Evolutionary conservation across 495 filamentous ascomycete species (phyloP).

Genomic region (Cercophora newfieldiana): DNA sequence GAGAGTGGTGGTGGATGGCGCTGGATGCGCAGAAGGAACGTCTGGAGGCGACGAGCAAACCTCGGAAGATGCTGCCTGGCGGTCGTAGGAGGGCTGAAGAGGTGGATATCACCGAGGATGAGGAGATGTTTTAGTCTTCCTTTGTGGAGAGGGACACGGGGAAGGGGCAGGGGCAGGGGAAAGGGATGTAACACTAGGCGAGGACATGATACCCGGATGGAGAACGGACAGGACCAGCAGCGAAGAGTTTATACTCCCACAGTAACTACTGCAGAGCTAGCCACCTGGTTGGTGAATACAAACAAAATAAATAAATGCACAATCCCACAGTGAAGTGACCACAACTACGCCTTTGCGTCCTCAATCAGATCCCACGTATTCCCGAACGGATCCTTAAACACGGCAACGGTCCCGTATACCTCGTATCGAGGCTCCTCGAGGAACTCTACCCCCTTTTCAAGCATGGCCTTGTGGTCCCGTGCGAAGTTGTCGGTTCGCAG

Average conservation of each 20-base stretch:
- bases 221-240: neutral
- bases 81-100: neutral
- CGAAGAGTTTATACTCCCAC: too few species aligned
- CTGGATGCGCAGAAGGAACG: conserved; percentile 33
- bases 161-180: too few species aligned
- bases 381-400: neutral
- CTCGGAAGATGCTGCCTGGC: conserved; percentile 18
- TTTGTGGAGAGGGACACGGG: neutral
- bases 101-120: neutral
- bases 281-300: too few species aligned
- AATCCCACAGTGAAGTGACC: too few species aligned
- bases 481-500: neutral
- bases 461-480: neutral
- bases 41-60: conserved; percentile 15
- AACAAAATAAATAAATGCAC: neutral
- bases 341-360: neutral
- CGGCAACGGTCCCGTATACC: neutral
- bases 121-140: neutral
- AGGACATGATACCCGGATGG: neutral
- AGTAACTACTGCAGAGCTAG: too few species aligned
- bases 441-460: neutral
- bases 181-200: neutral
- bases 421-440: neutral
- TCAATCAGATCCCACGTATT: neutral
- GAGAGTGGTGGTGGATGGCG: conserved; percentile 72